Conservation (phyloP, 1,139 yeast genomes). For the Suhomyces bribrorum region DNA sequence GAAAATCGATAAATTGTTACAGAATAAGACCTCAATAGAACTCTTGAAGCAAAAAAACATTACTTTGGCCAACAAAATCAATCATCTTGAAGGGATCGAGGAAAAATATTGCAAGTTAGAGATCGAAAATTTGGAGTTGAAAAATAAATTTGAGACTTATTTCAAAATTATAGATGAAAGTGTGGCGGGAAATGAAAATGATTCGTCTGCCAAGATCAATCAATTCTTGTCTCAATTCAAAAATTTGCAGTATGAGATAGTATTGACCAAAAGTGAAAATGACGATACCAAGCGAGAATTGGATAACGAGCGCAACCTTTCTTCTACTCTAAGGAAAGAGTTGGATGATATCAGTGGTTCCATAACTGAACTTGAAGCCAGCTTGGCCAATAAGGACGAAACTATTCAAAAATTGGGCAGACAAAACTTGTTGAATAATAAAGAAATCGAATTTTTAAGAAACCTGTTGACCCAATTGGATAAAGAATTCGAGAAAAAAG, state of each 20-base stretch:
- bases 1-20: slow-evolving; percentile 30
- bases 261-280: slow-evolving; percentile 30
- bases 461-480: slow-evolving; percentile 41
- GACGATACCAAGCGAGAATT: slow-evolving; percentile 7
- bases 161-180: slow-evolving; percentile 29
- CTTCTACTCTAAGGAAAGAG: slow-evolving; percentile 1
- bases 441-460: slow-evolving; percentile 62
- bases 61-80: slow-evolving; percentile 37
- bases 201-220: slow-evolving; percentile 20
- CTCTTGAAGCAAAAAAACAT: slow-evolving; percentile 41
- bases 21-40: slow-evolving; percentile 42
- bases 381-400: slow-evolving; percentile 30
- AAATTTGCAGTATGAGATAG: slow-evolving; percentile 38
- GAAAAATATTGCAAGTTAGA: slow-evolving; percentile 53
- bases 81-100: slow-evolving; percentile 45
- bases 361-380: slow-evolving; percentile 24
- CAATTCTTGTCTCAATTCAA: slow-evolving; percentile 37
- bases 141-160: slow-evolving; percentile 41
- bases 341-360: slow-evolving; percentile 3
- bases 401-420: slow-evolving; percentile 49
- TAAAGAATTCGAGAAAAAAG: slow-evolving; percentile 21
- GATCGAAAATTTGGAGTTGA: slow-evolving; percentile 51
- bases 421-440: slow-evolving; percentile 54
- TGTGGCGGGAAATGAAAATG: slow-evolving; percentile 21
- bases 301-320: slow-evolving; percentile 2